Evolutionary conservation across 441 rosid genomes (phyloP).

Genomic region (Syzygium malaccense): DNA sequence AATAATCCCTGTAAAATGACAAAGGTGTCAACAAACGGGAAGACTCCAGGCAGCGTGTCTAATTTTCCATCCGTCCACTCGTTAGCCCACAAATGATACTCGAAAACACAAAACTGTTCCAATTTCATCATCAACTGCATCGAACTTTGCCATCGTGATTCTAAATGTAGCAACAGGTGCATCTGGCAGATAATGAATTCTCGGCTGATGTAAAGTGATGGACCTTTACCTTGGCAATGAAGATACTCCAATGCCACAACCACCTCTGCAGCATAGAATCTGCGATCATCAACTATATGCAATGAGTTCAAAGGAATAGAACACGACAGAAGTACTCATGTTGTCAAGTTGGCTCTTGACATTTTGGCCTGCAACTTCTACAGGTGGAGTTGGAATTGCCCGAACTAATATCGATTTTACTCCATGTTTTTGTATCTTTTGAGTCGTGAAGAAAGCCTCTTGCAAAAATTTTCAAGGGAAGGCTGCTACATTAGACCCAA

Average conservation of each 20-base stretch:
- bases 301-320: neutral
- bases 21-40: neutral
- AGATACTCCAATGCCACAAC: conserved; percentile 92
- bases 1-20: conserved; percentile 52
- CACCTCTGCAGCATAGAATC: conserved; percentile 92
- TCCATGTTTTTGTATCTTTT: neutral
- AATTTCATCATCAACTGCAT: neutral
- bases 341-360: neutral
- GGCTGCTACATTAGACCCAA: neutral
- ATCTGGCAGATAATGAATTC: neutral
- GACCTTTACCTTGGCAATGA: conserved; percentile 81
- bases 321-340: neutral
- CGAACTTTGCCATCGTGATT: neutral
- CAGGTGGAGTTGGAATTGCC: neutral
- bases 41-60: neutral
- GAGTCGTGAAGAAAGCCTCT: neutral
- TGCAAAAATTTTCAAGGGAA: neutral
- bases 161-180: neutral
- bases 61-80: neutral
- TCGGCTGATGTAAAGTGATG: neutral
- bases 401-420: neutral
- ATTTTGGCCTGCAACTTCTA: neutral
- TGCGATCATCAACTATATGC: conserved; percentile 8
- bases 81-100: neutral
- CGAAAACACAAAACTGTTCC: neutral